Evolutionary conservation across 257 asterid species (phyloP), one percentile per base, ranked within the genome.

Genomic region (Solanum microdontum): DNA sequence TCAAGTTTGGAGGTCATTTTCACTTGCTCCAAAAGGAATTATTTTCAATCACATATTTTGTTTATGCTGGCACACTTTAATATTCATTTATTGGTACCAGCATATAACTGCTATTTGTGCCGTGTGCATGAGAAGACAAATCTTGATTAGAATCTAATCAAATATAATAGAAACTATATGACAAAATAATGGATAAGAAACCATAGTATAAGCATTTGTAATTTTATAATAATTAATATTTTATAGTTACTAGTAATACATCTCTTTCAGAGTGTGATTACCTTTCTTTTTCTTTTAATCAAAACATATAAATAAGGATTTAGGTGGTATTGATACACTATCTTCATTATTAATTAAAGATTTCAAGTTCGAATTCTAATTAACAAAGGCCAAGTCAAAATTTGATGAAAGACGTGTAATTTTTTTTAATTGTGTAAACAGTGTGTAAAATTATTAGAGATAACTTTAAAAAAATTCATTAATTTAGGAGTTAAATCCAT

Each of bases 11-110:
- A 43, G 17, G 17, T 80, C 85, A 1, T 28, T 80, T 80, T 80
- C 85, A 80, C 85, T 80, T 28, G 68, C 9, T 26, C 26, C 39
- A 43, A 79, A 79, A 43, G 84, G 39, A 79, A 43, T 14, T 55
- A 26, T 26, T 19, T 79, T 43, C 36, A 26, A 79, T 43, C 84
- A 79, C 37, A 79, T n/a, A 43, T 43, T 79, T 79, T 79, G 8
- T 68, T n/a, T 64, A 79, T 40, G 36, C 19, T 26, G 5, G 8
- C 17, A 37, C 55, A 37, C 83, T 37, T 37, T 10, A 40, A 11
- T 75, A 75, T 37, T 23, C 80, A 33, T 36, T 76, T 76, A n/a
- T 39, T 39, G 21, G 23, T 17, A 76, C 58, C 58, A 76, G 21
- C n/a, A 7, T 24, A 4, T 40, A 39, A 40, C 84, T 51, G 39